Percentiles rank a stretch among this genome's conserved stretches.
phyloP scores from a whole-genome alignment of 208 protist genomes.

The Leishmania amazonensis region DNA sequence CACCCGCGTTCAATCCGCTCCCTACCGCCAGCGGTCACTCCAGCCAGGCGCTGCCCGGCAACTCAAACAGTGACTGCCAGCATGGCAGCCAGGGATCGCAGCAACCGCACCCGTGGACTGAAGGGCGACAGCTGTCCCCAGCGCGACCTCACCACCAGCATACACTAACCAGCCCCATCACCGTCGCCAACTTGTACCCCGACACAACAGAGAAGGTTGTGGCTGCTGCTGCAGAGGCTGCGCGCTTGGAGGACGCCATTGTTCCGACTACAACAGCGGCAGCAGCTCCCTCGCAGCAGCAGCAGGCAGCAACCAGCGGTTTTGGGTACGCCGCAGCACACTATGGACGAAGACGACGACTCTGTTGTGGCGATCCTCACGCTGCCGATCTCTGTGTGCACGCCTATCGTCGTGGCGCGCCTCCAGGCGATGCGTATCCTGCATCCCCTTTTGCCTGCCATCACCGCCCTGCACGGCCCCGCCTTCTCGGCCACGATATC shows the following conservation, averaged over 20 bases:
- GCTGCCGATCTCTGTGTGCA: slow-evolving; percentile 27
- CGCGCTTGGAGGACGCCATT: not conserved
- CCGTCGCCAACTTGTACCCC: not conserved
- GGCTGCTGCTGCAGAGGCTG: not conserved
- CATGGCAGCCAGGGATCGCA: not conserved
- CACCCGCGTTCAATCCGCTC: not conserved
- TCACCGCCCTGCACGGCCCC: slow-evolving; percentile 6
- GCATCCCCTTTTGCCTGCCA: slow-evolving; percentile 30
- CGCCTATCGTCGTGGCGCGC: slow-evolving; percentile 21
- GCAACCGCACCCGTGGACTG: slow-evolving; percentile 1
- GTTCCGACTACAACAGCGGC: not conserved
- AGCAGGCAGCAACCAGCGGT: not conserved
- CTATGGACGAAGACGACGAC: slow-evolving; percentile 16
- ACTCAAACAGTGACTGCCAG: slow-evolving; percentile 19
- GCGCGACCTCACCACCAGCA: slow-evolving; percentile 1
- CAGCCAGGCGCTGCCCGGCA: slow-evolving; percentile 11
- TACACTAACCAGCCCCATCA: not conserved
- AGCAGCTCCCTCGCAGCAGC: not conserved
- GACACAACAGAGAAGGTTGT: not conserved
- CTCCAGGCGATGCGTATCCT: slow-evolving; percentile 28
- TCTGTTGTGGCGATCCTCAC: slow-evolving; percentile 23
- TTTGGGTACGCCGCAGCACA: not conserved
- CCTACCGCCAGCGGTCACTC: slow-evolving; percentile 9
- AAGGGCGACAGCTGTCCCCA: not conserved
- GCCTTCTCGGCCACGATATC: not conserved